Evolutionary conservation across 2,329 filamentous ascomycete genomes (phyloP).

Genomic region (Byssothecium circinans): DNA sequence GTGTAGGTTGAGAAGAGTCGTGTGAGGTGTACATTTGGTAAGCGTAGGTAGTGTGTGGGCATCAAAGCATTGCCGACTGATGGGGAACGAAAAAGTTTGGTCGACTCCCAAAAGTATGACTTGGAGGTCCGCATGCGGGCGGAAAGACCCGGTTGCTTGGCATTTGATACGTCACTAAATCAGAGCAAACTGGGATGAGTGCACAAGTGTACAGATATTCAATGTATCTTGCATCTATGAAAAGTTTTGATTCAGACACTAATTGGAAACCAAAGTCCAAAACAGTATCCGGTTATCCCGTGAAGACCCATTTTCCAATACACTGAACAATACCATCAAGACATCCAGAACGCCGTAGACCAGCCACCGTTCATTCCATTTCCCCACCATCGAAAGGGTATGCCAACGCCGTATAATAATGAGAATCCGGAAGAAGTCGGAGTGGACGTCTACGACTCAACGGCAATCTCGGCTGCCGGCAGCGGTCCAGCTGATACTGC

Average conservation of each 20-base stretch:
- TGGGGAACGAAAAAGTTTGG: conserved; percentile 20
- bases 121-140: conserved; percentile 24
- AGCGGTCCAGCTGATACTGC: conserved; percentile 16
- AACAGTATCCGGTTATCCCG: no score
- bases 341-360: neutral
- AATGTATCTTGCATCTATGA: neutral
- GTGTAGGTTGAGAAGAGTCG: conserved; percentile 9
- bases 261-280: no score
- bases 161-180: conserved; percentile 29
- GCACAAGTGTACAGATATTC: neutral
- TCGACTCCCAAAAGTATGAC: conserved; percentile 29
- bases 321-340: no score
- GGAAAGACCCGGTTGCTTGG: conserved; percentile 24
- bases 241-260: no score
- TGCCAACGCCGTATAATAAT: conserved; percentile 9
- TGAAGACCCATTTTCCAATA: no score
- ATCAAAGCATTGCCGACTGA: conserved; percentile 26
- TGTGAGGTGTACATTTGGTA: conserved; percentile 40
- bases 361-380: conserved; percentile 4
- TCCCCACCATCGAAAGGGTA: conserved; percentile 7
- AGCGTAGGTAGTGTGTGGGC: conserved; percentile 30
- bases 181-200: no score
- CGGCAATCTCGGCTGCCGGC: conserved; percentile 11
- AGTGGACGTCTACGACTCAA: conserved; percentile 3
- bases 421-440: neutral